phyloP scores from a whole-genome alignment of 345 rosid genomes.

The Cardiospermum halicacabum region DNA sequence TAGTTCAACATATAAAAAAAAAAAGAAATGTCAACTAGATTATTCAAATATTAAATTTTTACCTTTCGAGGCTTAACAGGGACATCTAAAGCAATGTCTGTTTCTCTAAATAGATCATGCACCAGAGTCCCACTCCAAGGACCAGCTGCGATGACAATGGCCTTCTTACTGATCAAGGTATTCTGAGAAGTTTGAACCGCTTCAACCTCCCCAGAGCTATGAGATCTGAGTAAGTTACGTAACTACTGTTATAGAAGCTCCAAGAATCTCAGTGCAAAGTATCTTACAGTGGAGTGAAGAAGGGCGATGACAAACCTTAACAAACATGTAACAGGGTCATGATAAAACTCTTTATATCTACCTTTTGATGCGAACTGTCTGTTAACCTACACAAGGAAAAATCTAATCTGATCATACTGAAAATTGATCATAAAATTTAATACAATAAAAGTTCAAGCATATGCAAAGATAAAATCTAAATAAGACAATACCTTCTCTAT shows the following conservation, averaged over 20 bases:
- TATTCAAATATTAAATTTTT: conserved; percentile 8
- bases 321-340: conserved; percentile 65
- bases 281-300: background rate
- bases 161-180: conserved; percentile 59
- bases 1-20: background rate
- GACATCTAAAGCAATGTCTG: conserved; percentile 36
- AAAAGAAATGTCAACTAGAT: background rate
- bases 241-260: conserved; percentile 10
- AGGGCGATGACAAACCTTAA: conserved; percentile 36
- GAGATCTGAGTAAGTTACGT: conserved; percentile 33
- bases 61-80: conserved; percentile 95
- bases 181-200: conserved; percentile 64
- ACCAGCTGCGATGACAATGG: conserved; percentile 76
- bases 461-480: conserved; percentile 2
- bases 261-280: background rate
- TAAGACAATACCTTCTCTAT: conserved; percentile 53
- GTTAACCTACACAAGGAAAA: conserved; percentile 45
- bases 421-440: background rate
- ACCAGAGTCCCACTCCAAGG: conserved; percentile 83
- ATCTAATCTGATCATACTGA: background rate
- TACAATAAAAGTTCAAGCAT: background rate
- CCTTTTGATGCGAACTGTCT: conserved; percentile 51
- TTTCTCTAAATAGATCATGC: conserved; percentile 47
- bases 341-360: conserved; percentile 78
- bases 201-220: conserved; percentile 40